Base-by-base conservation (phyloP, 257 asterid genomes). In the Solanum paucissectum region DNA sequence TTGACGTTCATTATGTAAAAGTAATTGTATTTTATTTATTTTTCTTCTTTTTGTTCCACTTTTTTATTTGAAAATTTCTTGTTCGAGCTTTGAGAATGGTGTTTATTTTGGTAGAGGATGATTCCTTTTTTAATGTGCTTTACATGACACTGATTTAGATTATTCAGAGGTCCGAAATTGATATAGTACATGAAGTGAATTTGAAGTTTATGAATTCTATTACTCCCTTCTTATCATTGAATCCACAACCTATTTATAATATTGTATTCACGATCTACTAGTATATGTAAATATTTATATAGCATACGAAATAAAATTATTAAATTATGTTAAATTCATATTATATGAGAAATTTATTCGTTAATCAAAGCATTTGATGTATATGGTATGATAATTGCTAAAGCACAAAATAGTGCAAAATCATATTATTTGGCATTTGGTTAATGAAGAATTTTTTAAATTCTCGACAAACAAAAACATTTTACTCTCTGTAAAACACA, bases 111-210 rank as follows among this genome's bases (percentile, higher is more conserved):
- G 64, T 55, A 25, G 18, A 68, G 74, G 0, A 5, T 3, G 74
- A 1, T 27, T 27, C 21, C 4, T 7, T 27, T 68, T 23, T 68
- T 6, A 12, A 68, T 12, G 0, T 1, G 10, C 10, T 27, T 12
- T 68, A 12, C 9, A 6, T 12, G 9, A 2, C 0, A 6, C 0
- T 0, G 3, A 3, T 27, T 66, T 29, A 0, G 10, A 68, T 27
- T 66, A 66, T 6, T 25, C 20, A 29, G 14, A 25, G 2, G 5
- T 12, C 9, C 2, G 3, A 66, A 66, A 25, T 27, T 66, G 21
- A 66, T 27, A 66, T 66, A 1, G 36, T 21, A 55, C 11, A 20
- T 6, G 0, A 18, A 20, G 25, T 13, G 20, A 66, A 66, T 66
- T 66, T 66, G 4, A 12, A 25, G 7, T 66, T 27, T 5, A 27